Conservation (phyloP, 441 rosid genomes). For the Erodium moschatum region DNA sequence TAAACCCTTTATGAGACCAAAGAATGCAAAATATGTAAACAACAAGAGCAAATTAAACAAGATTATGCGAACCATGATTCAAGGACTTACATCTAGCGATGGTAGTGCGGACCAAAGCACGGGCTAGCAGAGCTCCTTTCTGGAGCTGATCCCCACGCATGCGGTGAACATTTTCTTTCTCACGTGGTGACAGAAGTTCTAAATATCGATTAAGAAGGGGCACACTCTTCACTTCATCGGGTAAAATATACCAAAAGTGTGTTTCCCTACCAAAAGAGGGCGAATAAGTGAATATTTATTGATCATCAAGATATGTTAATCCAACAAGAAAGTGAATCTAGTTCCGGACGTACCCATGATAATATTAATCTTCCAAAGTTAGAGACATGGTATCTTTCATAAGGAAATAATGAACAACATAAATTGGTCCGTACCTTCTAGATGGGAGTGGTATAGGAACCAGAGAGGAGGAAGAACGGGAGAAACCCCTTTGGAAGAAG, state of each 20-base stretch:
- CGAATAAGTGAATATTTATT: background rate
- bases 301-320: background rate
- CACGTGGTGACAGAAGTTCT: slow-evolving; percentile 57
- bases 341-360: background rate
- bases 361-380: background rate
- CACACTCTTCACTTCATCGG: slow-evolving; percentile 56
- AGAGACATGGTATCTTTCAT: background rate
- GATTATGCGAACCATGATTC: background rate
- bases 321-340: too few relatives aligned
- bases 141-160: slow-evolving; percentile 45
- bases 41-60: background rate
- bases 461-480: slow-evolving; percentile 34
- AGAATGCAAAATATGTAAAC: background rate
- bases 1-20: background rate
- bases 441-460: slow-evolving; percentile 57
- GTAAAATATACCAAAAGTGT: slow-evolving; percentile 68
- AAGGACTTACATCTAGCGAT: slow-evolving; percentile 67
- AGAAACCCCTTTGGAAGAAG: slow-evolving; percentile 35
- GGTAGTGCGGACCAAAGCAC: slow-evolving; percentile 77
- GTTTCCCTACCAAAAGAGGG: slow-evolving; percentile 61
- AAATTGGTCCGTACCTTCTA: slow-evolving; percentile 36
- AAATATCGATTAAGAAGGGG: slow-evolving; percentile 52
- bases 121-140: slow-evolving; percentile 74
- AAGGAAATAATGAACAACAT: background rate
- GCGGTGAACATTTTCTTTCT: slow-evolving; percentile 45